Base-by-base conservation (phyloP, 1,284 basidiomycete species). In the Tilletia walkeri region DNA sequence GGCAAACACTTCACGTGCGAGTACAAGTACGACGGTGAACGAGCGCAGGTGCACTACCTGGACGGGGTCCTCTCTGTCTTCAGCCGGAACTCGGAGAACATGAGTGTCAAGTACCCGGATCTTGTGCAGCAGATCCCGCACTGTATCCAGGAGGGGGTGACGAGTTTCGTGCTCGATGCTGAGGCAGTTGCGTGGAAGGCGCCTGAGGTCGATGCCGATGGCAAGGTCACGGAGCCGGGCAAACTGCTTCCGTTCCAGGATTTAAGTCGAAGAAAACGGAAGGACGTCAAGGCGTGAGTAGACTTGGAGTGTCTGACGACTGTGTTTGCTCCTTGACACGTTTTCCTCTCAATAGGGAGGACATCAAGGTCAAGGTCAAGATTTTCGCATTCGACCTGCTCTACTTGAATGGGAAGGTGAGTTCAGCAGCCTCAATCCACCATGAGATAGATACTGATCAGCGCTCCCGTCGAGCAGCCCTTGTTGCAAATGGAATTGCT, bases 41-140 rank as follows among this genome's bases (percentile, higher is more conserved):
- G 96, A 68, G 96, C 96, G 14, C 94, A 97, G 69, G 76, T 83
- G 10, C 81, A 82, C 69, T 75, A 76, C 7, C 70, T 75, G 4
- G 30, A 49, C 53, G 75, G 76, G 12, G 69, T 69, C 54, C 89
- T 99, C 45, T 88, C 88, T 14, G 91, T 99, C 49, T 99, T 98
- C 85, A 95, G 93, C 84, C 87, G 96, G 67, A 99, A 99, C 85
- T 96, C 94, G 47, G 96, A 99, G 84, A 94, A 99, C 82, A 99
- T 99, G 96, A 95, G 92, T 83, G 94, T 94, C 82, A 99, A 99
- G 84, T 99, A 99, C 85, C 96, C 95, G 0, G 96, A 99, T 86
- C 86, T 99, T 16, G 89, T 98, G 18, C 92, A 94, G 77, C 94
- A 98, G 81, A 87, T 98, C 45, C 94, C 95, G 0, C 88, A 88